Conservation (phyloP, 2,329 filamentous ascomycete genomes). For the Alternaria metachromatica region DNA sequence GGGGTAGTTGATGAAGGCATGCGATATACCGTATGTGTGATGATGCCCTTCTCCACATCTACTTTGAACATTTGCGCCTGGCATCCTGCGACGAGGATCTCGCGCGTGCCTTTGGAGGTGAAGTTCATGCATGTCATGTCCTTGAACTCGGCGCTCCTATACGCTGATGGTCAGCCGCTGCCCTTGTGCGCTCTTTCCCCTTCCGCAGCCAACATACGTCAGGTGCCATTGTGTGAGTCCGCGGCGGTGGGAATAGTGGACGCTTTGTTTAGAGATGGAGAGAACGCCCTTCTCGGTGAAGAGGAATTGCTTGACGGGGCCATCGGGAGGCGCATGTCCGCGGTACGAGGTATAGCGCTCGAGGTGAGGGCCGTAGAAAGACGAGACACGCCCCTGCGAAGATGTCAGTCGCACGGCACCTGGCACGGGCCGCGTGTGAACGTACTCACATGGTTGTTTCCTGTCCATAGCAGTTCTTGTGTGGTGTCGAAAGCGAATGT, state of each 20-base stretch:
- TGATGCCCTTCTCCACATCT: slow-evolving; percentile 64
- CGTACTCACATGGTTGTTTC: slow-evolving; percentile 80
- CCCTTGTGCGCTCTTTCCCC: not conserved
- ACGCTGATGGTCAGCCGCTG: slow-evolving; percentile 24
- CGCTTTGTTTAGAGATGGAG: slow-evolving; percentile 78
- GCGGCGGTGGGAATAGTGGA: slow-evolving; percentile 86
- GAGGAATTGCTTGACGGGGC: slow-evolving; percentile 82
- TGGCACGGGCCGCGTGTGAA: slow-evolving; percentile 4
- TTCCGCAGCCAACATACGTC: slow-evolving; percentile 58
- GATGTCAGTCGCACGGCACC: slow-evolving; percentile 13
- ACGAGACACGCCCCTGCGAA: slow-evolving; percentile 81
- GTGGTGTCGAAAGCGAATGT: slow-evolving; percentile 87
- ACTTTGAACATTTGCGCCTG: slow-evolving; percentile 85
- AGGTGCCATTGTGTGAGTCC: slow-evolving; percentile 91
- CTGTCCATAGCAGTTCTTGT: slow-evolving; percentile 91
- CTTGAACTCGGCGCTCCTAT: slow-evolving; percentile 75
- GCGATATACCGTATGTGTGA: slow-evolving; percentile 49
- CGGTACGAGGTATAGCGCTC: slow-evolving; percentile 90
- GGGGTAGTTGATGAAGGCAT: not conserved
- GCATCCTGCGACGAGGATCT: slow-evolving; percentile 85
- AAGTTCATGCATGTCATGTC: slow-evolving; percentile 96
- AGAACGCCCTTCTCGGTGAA: slow-evolving; percentile 92
- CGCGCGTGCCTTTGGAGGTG: slow-evolving; percentile 80
- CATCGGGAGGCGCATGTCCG: slow-evolving; percentile 75
- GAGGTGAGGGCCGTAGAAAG: slow-evolving; percentile 85